phyloP scores from a whole-genome alignment of 192 early-diverging fungal genomes.

The Umbelopsis sp. region DNA sequence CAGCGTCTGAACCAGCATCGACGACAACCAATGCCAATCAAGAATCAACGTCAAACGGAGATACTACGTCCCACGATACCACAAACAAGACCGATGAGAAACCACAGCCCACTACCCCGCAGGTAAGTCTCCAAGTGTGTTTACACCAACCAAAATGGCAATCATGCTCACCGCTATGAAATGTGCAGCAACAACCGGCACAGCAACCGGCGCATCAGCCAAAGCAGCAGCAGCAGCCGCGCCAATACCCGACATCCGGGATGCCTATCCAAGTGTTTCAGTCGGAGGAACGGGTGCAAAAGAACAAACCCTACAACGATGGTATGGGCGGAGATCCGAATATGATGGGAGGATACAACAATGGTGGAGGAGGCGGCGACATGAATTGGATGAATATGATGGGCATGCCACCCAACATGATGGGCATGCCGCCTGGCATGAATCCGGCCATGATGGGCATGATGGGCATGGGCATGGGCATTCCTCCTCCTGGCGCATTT shows the following conservation, averaged over 20 bases:
- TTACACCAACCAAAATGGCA: no score
- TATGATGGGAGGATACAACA: slow-evolving; percentile 18
- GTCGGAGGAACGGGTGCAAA: slow-evolving; percentile 26
- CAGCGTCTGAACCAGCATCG: slow-evolving; percentile 9
- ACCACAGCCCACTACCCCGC: background rate
- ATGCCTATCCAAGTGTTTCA: slow-evolving; percentile 38
- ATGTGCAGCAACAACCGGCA: background rate
- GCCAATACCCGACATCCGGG: slow-evolving; percentile 12
- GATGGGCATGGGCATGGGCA: slow-evolving; percentile 28
- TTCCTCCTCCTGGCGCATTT: slow-evolving; percentile 7
- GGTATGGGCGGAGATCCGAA: background rate
- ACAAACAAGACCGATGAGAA: background rate
- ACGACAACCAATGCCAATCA: background rate
- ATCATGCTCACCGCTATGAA: background rate
- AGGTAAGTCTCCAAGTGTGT: no score
- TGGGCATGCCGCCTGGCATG: slow-evolving; percentile 25
- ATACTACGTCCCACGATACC: background rate
- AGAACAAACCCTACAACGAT: slow-evolving; percentile 2
- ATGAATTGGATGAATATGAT: slow-evolving; percentile 30
- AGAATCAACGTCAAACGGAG: background rate
- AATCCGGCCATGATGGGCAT: slow-evolving; percentile 26
- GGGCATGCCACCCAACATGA: slow-evolving; percentile 22
- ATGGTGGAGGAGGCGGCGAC: slow-evolving; percentile 20
- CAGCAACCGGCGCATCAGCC: background rate
- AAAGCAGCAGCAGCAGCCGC: background rate